Evolutionary conservation across 2,329 filamentous ascomycete species (phyloP).

Genomic region (Aspergillus aculeatus): DNA sequence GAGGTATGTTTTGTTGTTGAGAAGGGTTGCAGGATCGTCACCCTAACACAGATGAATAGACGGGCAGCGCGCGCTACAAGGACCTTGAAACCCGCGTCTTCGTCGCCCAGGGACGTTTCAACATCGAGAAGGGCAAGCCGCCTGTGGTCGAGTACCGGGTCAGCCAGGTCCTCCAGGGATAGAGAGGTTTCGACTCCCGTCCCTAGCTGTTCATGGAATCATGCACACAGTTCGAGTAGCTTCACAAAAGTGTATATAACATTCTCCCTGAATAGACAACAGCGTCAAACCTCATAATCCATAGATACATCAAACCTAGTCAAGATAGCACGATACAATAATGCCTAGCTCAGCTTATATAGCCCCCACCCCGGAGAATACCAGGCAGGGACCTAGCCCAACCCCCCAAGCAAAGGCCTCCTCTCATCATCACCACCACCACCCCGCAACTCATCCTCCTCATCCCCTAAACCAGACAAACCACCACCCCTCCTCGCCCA

Average conservation of each 20-base stretch:
- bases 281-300: neutral
- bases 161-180: conserved; percentile 36
- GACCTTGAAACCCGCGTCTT: conserved; percentile 42
- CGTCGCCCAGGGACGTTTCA: conserved; percentile 43
- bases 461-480: conserved; percentile 8
- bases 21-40: neutral
- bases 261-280: neutral
- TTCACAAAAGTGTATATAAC: neutral
- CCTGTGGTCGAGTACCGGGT: conserved; percentile 45
- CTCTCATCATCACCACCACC: conserved; percentile 21
- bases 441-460: conserved; percentile 2
- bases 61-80: conserved; percentile 44
- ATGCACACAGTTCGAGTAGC: neutral
- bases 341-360: neutral
- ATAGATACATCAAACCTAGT: neutral
- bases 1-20: conserved; percentile 26
- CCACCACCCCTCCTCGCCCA: neutral
- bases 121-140: conserved; percentile 36
- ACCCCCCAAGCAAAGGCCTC: conserved; percentile 26
- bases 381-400: neutral
- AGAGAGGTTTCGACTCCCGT: neutral
- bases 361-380: too few relatives aligned
- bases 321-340: neutral
- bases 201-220: neutral
- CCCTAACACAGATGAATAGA: conserved; percentile 25